Base-by-base conservation (phyloP, 768 basidiomycete genomes). In the Grammothele lineata region DNA sequence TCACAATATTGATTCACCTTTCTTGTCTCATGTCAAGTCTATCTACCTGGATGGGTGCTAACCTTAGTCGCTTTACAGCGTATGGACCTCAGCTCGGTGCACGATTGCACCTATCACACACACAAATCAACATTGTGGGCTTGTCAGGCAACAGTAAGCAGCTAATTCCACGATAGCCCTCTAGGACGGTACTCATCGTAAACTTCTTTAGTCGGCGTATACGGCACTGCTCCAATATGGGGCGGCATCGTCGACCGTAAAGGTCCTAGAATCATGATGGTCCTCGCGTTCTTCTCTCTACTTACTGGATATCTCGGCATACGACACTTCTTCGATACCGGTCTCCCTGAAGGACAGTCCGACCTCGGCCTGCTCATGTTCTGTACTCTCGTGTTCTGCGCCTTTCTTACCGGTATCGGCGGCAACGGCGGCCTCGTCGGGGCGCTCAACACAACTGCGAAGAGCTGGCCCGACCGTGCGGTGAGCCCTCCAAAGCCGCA, bases 41-140 rank as follows among this genome's bases (percentile, higher is more conserved):
- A n/a, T 30, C 27, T 7, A 30, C 14, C 8, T 30, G 27, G 27
- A 7, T 30, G 14, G 27, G 14, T 30, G 27, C 27, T 32, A 26
- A 47, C 18, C 8, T 15, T 24, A 19, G 14, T 17, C 33, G 17
- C 27, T 27, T n/a, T 49, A 2, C 50, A 83, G 92, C 90, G 17
- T 96, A 93, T 62, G 81, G 87, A 1, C 92, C 92, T 0, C 92
- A 95, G 62, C 76, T 95, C 4, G 88, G 87, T 1, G 67, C 81
- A n/a, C 77, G 81, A 33, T 75, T 95, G 15, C 70, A 75, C 37
- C 77, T 94, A 41, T 76, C 78, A 3, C 87, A 93, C 45, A 94
- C 92, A 0, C 80, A 87, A 47, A 70, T 91, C 27, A 94, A 95
- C 56, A 63, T 92, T 27, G 77, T 94, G 15, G 91, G 80, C 14